phyloP scores from a whole-genome alignment of 1,284 basidiomycete species.

The Ustilago loliicola region DNA sequence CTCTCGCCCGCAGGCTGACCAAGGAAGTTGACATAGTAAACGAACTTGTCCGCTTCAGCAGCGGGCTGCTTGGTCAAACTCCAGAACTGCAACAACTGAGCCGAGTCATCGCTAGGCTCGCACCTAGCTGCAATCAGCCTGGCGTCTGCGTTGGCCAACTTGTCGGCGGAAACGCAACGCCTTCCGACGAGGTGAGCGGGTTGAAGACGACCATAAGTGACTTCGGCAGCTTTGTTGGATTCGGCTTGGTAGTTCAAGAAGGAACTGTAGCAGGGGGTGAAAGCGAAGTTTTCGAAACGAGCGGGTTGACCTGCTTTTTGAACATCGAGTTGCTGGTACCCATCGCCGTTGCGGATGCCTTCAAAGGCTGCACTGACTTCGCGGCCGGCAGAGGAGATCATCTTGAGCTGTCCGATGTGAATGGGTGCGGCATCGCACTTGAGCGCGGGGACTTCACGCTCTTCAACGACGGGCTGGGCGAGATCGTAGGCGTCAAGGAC shows the following conservation, averaged over 20 bases:
- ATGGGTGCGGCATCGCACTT: conserved; percentile 34
- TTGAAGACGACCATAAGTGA: conserved; percentile 50
- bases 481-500: conserved; percentile 45
- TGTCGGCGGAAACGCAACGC: conserved; percentile 47
- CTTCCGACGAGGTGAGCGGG: conserved; percentile 43
- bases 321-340: conserved; percentile 49
- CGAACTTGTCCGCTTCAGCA: conserved; percentile 17
- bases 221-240: conserved; percentile 45
- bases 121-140: conserved; percentile 47
- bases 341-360: conserved; percentile 42
- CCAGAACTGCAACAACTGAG: conserved; percentile 54
- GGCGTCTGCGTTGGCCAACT: conserved; percentile 18
- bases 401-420: conserved; percentile 40
- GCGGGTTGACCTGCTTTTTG: conserved; percentile 36
- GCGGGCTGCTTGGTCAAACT: conserved; percentile 50
- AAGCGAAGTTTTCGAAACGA: conserved; percentile 44
- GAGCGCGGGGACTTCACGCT: conserved; percentile 40
- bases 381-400: conserved; percentile 30
- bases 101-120: conserved; percentile 46
- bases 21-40: conserved; percentile 53
- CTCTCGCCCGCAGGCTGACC: conserved; percentile 31
- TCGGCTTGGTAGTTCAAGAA: conserved; percentile 49
- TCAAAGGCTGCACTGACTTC: conserved; percentile 46
- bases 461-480: conserved; percentile 37
- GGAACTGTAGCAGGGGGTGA: conserved; percentile 38